Evolutionary conservation across 768 basidiomycete genomes (phyloP), one percentile per base, ranked within the genome.

Genomic region (Paxillus ammoniavirescens): DNA sequence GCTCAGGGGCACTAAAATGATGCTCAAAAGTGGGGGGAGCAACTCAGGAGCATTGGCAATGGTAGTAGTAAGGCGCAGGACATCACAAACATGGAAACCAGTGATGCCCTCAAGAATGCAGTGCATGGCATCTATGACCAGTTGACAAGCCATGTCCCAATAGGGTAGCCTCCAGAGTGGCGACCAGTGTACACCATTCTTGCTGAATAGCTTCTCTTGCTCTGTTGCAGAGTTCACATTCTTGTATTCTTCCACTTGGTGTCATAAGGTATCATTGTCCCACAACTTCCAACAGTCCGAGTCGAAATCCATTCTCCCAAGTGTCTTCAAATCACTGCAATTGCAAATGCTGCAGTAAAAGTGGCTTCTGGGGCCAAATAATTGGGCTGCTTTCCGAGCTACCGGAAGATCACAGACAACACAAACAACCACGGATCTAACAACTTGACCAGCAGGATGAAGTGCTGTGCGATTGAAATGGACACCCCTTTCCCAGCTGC

Each of bases 291-390:
- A 47, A 45, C 44, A 43, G 0, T 9, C 13, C 3, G 49, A 26
- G 18, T 47, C 14, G 10, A 49, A 18, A 28, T 51, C 57, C 10
- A 40, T 57, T 28, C 43, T 36, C 4, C 50, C 31, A 4, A 55
- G 47, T 2, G 44, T 56, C 8, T 17, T 15, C 4, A 47, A 43
- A 14, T 61, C 51, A 26, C 13, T 47, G 46, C 64, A 63, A 4
- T 65, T 21, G 28, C 74, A 75, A 3, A 68, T 51, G 8, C 61
- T 61, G 53, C 73, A 74, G 48, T 62, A 74, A 17, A 63, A 59
- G 28, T 72, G 49, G 8, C 64, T 62, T 2, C 48, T 49, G 12
- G 47, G 40, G 13, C 56, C 50, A 3, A 68, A 68, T n/a, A 66
- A 14, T 13, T 64, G 68, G 4, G 65, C 45, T 0, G 63, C 38